Evolutionary conservation across 2,329 filamentous ascomycete species (phyloP).

Genomic region (Phaeophleospora eucalypticola): DNA sequence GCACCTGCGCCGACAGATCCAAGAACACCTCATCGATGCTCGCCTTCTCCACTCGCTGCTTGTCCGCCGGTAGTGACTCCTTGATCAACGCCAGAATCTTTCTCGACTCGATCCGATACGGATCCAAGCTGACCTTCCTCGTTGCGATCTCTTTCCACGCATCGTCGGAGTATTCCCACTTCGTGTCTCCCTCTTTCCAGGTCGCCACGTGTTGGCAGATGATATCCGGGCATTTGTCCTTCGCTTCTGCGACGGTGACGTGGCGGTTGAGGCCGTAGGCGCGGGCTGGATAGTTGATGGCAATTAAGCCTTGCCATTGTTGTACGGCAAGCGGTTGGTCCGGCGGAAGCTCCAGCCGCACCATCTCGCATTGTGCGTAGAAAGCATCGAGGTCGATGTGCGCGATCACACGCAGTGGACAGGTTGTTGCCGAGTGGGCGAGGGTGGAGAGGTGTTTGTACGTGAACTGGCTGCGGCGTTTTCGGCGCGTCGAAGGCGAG

Average conservation of each 20-base stretch:
- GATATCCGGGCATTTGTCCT: conserved; percentile 78
- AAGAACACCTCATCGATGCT: conserved; percentile 94
- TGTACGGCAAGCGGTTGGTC: conserved; percentile 84
- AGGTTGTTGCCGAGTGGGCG: conserved; percentile 63
- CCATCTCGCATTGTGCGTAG: conserved; percentile 90
- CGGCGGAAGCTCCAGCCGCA: conserved; percentile 69
- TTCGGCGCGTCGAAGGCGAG: conserved; percentile 21
- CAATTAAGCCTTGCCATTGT: conserved; percentile 93
- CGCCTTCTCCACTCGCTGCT: conserved; percentile 83
- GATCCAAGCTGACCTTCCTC: conserved; percentile 91
- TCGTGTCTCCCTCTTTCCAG: conserved; percentile 85
- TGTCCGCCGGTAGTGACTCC: conserved; percentile 58
- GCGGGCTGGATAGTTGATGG: conserved; percentile 90
- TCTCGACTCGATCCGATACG: conserved; percentile 79
- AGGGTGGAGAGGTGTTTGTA: conserved; percentile 78
- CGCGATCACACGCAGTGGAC: conserved; percentile 78
- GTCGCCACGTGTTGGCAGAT: conserved; percentile 91
- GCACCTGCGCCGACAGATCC: conserved; percentile 81
- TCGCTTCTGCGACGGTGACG: conserved; percentile 74
- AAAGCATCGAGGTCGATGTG: conserved; percentile 97
- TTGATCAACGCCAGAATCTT: conserved; percentile 78
- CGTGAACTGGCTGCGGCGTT: conserved; percentile 67
- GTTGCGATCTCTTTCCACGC: conserved; percentile 73
- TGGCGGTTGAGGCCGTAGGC: conserved; percentile 74
- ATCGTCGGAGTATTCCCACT: conserved; percentile 86